These are phyloP conservation scores for Citrus trifoliata DNA, from an alignment of 345 rosid species.

Conservation along the genomic window DNA sequence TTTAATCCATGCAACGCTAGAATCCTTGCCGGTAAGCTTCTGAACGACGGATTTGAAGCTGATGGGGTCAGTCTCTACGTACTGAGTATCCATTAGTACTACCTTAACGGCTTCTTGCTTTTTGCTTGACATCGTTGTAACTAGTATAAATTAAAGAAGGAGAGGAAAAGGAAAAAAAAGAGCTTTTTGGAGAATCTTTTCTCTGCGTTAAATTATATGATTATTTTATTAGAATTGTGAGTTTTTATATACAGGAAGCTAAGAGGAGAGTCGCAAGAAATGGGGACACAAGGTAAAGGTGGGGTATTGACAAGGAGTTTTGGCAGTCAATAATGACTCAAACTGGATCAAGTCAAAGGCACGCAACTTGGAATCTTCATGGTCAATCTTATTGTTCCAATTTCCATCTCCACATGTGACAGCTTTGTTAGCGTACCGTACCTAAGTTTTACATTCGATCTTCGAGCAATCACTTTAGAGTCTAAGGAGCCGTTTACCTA, in stretches of 20 bases:
- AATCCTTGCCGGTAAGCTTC: slow-evolving; percentile 65
- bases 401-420: not conserved
- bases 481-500: too few species aligned
- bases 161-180: not conserved
- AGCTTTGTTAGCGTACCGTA: not conserved
- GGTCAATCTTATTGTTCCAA: not conserved
- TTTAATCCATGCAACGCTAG: slow-evolving; percentile 31
- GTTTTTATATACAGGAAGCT: not conserved
- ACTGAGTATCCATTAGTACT: slow-evolving; percentile 49
- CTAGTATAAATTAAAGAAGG: too few species aligned
- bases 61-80: slow-evolving; percentile 46
- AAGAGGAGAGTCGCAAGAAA: not conserved
- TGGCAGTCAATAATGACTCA: not conserved
- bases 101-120: slow-evolving; percentile 37
- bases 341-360: not conserved
- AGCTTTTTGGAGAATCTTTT: not conserved
- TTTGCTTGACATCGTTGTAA: not conserved
- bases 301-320: not conserved
- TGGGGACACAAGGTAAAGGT: not conserved
- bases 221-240: not conserved
- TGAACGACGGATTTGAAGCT: slow-evolving; percentile 70
- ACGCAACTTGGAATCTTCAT: not conserved
- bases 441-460: too few species aligned
- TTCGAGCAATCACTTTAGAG: too few species aligned
- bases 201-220: not conserved